Base-by-base conservation (phyloP, 352 stramenopile species). In the Saprolegnia parasitica region DNA sequence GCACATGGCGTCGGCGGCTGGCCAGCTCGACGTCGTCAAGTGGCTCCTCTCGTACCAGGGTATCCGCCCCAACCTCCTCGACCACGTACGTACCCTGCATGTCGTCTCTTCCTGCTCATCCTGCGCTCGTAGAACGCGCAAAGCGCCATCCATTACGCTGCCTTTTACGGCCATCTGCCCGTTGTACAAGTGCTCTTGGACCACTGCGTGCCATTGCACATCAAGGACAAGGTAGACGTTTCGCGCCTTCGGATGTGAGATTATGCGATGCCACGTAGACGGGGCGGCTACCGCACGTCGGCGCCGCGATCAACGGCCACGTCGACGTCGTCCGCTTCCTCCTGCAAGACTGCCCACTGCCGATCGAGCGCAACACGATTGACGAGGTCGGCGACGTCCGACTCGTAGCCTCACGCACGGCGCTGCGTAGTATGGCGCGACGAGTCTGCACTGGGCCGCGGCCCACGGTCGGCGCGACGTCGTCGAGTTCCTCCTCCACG, bases 361-460 rank as follows among this genome's bases (percentile, higher is more conserved):
- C 29, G 39, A 45, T 52, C 23, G 29, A 65, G 11, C 24, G 26
- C 42, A 52, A 45, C 21, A 11, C 70, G 67, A 20, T 32, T n/a
- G 65, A 76, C 10, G 45, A 68, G 11, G 52, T 60, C 3, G 11
- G n/a, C 11, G 11, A n/a, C 3, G 20, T 52, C 21, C 21, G 21
- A 52, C 24, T 40, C 52, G 20, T 42, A n/a, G 2, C 35, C 4
- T 60, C 35, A 49, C 18, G 1, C 8, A 49, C 24, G 20, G 11
- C 35, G 29, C 20, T 65, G 1, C 20, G 26, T 57, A 65, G 58
- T 65, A 58, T 56, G 58, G 58, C 46, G 67, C 77, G 35, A 77
- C 78, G 11, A 56, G 68, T 4, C 50, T 84, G 26, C 74, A 84
- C 40, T 68, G 81, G 57, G 77, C 79, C 6, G 78, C 68, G 4